phyloP scores from a whole-genome alignment of 768 basidiomycete genomes.

The Cyclocybe cylindracea region DNA sequence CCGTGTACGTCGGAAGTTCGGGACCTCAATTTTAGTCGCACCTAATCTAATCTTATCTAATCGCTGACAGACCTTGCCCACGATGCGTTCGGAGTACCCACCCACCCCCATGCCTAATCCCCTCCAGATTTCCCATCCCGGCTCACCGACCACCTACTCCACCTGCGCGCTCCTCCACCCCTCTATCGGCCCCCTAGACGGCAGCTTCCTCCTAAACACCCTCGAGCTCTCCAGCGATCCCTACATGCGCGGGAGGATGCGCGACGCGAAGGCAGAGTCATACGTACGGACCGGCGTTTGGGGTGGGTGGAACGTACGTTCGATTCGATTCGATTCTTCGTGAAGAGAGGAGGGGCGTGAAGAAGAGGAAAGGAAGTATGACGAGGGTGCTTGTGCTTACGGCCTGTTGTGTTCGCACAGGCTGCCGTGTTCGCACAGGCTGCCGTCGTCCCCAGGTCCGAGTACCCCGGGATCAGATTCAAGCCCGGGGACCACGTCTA shows the following conservation, averaged over 20 bases:
- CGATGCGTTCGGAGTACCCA: too few relatives aligned
- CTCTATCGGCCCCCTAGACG: constrained; percentile 43
- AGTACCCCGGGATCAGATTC: constrained; percentile 28
- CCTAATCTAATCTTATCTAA: too few relatives aligned
- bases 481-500: constrained; percentile 44
- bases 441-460: constrained; percentile 46
- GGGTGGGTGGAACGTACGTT: constrained; percentile 39
- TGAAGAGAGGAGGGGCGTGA: too few relatives aligned
- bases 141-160: constrained; percentile 49
- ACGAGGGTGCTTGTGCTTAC: too few relatives aligned
- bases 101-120: not conserved
- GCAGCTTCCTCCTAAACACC: constrained; percentile 50
- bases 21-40: too few relatives aligned
- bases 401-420: constrained; percentile 20
- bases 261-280: constrained; percentile 23
- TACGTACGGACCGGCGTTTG: constrained; percentile 30
- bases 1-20: too few relatives aligned
- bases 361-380: too few relatives aligned
- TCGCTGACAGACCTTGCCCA: too few relatives aligned
- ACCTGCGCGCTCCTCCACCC: constrained; percentile 47
- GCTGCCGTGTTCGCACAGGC: constrained; percentile 36
- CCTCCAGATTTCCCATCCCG: constrained; percentile 41
- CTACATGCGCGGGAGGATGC: constrained; percentile 43
- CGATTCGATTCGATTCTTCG: not conserved
- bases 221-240: constrained; percentile 47